These are phyloP conservation scores for Podospora tetraspora DNA, from an alignment of 495 filamentous ascomycete genomes.

Conservation along the genomic window DNA sequence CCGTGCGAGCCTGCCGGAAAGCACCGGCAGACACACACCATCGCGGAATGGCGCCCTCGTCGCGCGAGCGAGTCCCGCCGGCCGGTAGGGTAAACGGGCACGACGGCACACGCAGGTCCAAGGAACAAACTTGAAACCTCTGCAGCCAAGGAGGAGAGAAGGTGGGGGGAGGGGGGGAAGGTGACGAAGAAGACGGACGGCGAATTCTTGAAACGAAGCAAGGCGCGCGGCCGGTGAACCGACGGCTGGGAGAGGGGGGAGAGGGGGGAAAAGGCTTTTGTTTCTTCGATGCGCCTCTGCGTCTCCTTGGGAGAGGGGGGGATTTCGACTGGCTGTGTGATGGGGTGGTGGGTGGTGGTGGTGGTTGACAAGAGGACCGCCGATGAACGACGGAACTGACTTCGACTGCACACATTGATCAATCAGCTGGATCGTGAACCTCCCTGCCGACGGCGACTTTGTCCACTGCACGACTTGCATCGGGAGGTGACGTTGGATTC, in stretches of 20 bases:
- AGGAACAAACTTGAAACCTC: background rate
- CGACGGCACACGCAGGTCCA: background rate
- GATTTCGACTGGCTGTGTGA: background rate
- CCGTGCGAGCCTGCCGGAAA: background rate
- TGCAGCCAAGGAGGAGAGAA: background rate
- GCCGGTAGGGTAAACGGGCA: background rate
- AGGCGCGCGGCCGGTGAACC: background rate
- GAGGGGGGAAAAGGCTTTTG: background rate
- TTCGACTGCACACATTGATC: too few relatives aligned
- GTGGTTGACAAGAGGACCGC: too few relatives aligned
- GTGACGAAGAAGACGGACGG: background rate
- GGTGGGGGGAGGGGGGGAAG: background rate
- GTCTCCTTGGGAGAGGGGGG: background rate
- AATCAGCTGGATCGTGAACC: background rate
- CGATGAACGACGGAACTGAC: too few relatives aligned
- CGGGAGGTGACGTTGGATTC: background rate
- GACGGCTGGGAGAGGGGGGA: background rate
- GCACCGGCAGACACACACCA: constrained; percentile 1
- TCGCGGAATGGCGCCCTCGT: background rate
- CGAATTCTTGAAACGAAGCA: background rate
- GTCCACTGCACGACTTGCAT: background rate
- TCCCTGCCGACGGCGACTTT: background rate
- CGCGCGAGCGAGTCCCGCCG: background rate
- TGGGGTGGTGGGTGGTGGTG: background rate
- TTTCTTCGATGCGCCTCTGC: background rate